Percentiles rank a stretch among this genome's conserved stretches.
Evolutionary conservation across 352 stramenopile species (phyloP).

Genomic region (Phytophthora europaea): DNA sequence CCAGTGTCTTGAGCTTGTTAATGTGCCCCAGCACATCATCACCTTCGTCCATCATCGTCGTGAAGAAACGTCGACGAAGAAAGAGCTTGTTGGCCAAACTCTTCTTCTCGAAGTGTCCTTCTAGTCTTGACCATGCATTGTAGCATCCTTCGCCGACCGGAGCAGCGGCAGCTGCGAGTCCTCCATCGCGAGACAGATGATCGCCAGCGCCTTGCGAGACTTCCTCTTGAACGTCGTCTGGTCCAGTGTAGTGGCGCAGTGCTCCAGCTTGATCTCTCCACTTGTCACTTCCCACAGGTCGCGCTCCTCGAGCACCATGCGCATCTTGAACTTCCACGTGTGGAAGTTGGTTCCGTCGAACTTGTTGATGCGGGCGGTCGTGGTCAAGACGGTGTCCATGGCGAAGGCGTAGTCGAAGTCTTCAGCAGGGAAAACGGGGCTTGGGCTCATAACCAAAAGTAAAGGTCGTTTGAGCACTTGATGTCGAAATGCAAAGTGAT

Average conservation of each 20-base stretch:
- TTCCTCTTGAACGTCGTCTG: slow-evolving; percentile 12
- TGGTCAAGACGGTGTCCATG: slow-evolving; percentile 16
- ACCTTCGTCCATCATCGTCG: slow-evolving; percentile 29
- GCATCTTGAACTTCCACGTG: slow-evolving; percentile 40
- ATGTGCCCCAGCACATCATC: slow-evolving; percentile 29
- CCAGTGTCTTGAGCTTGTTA: slow-evolving; percentile 27
- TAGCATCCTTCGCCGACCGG: slow-evolving; percentile 18
- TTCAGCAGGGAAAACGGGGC: slow-evolving; percentile 15
- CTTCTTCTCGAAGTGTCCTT: slow-evolving; percentile 36
- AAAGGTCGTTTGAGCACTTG: no score
- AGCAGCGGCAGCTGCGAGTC: slow-evolving; percentile 34
- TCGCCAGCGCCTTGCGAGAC: slow-evolving; percentile 17
- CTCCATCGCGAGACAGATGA: slow-evolving; percentile 28
- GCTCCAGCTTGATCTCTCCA: slow-evolving; percentile 28
- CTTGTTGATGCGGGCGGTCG: slow-evolving; percentile 10
- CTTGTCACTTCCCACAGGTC: slow-evolving; percentile 34
- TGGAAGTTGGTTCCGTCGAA: slow-evolving; percentile 27
- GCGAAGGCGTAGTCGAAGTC: slow-evolving; percentile 20
- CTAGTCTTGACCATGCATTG: slow-evolving; percentile 30
- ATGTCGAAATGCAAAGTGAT: no score
- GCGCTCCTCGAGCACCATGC: slow-evolving; percentile 38
- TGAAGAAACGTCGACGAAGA: slow-evolving; percentile 36
- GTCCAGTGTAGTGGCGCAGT: slow-evolving; percentile 10
- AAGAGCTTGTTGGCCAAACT: slow-evolving; percentile 37
- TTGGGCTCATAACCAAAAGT: slow-evolving; percentile 40